phyloP scores from a whole-genome alignment of 768 basidiomycete genomes.

The Filobasidium floriforme region DNA sequence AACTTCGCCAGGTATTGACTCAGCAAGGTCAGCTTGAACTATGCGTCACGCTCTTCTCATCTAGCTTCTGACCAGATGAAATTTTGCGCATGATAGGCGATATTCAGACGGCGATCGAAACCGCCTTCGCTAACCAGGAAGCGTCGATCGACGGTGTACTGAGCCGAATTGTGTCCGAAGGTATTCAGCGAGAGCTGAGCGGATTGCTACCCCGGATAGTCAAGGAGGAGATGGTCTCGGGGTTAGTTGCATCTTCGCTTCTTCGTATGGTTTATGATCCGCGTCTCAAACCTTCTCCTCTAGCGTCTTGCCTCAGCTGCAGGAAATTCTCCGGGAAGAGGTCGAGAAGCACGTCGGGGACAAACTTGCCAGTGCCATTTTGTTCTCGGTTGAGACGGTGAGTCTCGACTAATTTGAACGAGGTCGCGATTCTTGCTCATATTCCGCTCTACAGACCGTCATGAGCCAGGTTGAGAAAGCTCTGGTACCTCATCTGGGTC shows the following conservation, averaged over 20 bases:
- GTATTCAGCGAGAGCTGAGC: background rate
- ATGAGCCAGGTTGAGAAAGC: constrained; percentile 20
- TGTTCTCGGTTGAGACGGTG: background rate
- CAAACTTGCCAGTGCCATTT: background rate
- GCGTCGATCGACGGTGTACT: background rate
- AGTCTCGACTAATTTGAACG: background rate
- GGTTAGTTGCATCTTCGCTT: background rate
- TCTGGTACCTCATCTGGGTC: constrained; percentile 16
- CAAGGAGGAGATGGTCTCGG: background rate
- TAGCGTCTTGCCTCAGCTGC: background rate
- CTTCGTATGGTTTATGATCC: no score
- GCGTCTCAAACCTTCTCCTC: no score
- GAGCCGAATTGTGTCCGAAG: background rate
- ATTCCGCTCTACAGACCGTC: constrained; percentile 10
- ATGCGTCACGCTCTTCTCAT: background rate
- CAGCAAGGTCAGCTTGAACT: background rate
- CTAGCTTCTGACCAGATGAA: background rate
- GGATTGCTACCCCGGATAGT: background rate
- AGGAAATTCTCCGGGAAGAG: background rate
- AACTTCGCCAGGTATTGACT: background rate
- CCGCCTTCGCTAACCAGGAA: background rate
- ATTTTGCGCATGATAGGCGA: background rate
- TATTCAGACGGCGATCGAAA: background rate
- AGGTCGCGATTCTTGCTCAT: background rate
- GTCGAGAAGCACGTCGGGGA: background rate